phyloP scores from a whole-genome alignment of 441 rosid genomes.

The Aquilaria agallochum region DNA sequence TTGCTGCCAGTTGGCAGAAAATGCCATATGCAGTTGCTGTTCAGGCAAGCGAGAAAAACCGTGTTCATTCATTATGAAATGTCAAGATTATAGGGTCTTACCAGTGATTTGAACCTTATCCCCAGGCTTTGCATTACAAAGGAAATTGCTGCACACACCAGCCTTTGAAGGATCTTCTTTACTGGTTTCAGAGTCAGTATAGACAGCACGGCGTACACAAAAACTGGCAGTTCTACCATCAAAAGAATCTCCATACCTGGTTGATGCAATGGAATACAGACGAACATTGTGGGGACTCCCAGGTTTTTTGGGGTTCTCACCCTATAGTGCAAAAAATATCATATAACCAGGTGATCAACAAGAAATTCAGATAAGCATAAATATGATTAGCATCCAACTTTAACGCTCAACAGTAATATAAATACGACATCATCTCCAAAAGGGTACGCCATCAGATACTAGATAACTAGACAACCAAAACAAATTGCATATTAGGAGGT shows the following conservation, averaged over 20 bases:
- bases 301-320: conserved; percentile 96
- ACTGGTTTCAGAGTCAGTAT: conserved; percentile 86
- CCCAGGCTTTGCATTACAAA: conserved; percentile 89
- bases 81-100: conserved; percentile 18
- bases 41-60: no score
- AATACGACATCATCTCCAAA: no score
- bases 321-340: conserved; percentile 35
- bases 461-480: no score
- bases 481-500: no score
- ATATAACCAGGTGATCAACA: background rate
- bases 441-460: no score
- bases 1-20: no score
- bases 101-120: conserved; percentile 90
- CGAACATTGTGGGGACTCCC: conserved; percentile 84
- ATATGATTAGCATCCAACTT: no score
- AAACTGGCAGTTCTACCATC: conserved; percentile 87
- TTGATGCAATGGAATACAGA: conserved; percentile 92
- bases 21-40: no score
- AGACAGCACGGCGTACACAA: conserved; percentile 98
- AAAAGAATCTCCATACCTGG: conserved; percentile 87
- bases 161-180: conserved; percentile 86
- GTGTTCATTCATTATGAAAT: background rate
- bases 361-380: background rate
- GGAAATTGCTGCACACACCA: conserved; percentile 92
- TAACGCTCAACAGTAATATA: no score